Base-by-base conservation (phyloP, 106 monocot species). In the Phalaenopsis aphrodite region DNA sequence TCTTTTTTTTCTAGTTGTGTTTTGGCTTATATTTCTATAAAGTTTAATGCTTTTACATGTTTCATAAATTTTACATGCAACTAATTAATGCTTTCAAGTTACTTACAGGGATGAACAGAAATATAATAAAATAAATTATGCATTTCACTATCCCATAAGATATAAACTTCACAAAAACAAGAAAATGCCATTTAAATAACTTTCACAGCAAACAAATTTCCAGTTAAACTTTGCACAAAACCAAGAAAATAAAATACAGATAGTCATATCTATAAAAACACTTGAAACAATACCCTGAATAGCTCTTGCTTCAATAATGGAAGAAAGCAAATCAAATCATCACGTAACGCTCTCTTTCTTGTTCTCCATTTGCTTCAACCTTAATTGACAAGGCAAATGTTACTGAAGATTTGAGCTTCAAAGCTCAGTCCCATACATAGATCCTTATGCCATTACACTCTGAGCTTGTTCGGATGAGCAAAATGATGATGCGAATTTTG, bases 401-500 rank as follows among this genome's bases (percentile, higher is more conserved):
- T 41, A 15, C 10, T 72, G 36, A 41, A 72, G 42, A 36, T 42
- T 19, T 72, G 38, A 41, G 38, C 72, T 72, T 72, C 39, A 42
- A 41, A 38, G 18, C 42, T 72, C 72, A 39, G 16, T 30, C 11
- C 43, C 43, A 45, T 52, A 5, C 10, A 30, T 11, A 24, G 14
- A 30, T 15, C 41, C 41, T 21, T n/a, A 61, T 2, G 21, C 61
- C 64, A 72, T 38, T 39, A 72, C 81, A 45, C 36, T 46, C 42
- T 57, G 23, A 68, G 55, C 61, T 42, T 85, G 77, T 4, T 80
- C 79, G 57, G 49, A 21, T 83, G 86, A 74, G 82, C 89, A 5
- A 84, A 67, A 78, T 15, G 87, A 88, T 14, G 94, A 82, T 2
- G 88, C 47, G 1, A 71, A 57, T 79, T 85, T 85, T 10, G 71